Evolutionary conservation across 768 basidiomycete genomes (phyloP), one percentile per base, ranked within the genome.

Genomic region (Terana coerulea): DNA sequence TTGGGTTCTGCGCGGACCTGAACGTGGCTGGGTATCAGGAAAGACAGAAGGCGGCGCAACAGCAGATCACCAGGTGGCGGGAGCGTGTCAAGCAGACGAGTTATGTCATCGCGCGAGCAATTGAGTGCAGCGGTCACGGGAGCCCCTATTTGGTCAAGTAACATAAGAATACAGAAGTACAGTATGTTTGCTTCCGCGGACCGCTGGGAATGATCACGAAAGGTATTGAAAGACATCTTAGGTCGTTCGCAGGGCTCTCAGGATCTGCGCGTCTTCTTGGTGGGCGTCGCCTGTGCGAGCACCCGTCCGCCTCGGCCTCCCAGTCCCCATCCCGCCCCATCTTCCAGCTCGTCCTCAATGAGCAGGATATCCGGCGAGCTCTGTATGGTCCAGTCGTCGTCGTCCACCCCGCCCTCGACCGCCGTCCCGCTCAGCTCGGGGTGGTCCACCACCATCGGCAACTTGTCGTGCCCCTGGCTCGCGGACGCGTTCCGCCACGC

Each of bases 261-360:
- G 5, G 46, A 50, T 25, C 24, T n/a, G 24, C 33, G 26, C 25
- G 29, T 29, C 24, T 22, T 22, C 53, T 59, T 59, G 24, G 59
- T 63, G n/a, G 62, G 62, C 31, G 62, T 64, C 29, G 55, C 60
- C 19, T 49, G 50, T 6, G 58, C 57, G 36, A 63, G 34, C 10
- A 59, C 36, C 19, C 40, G 9, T 29, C 19, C 36, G 19, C 21
- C 21, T 29, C 42, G 14, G 49, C 52, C 9, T 45, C 47, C 14
- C 21, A 24, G 11, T 49, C 49, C 28, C 30, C 40, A 9, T 37
- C n/a, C 19, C 9, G 22, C 15, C 25, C 33, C 30, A 39, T 29
- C 11, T 21, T 36, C 35, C n/a, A n/a, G n/a, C n/a, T n/a, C n/a
- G 14, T 50, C 30, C 17, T 30, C 48, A 12, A 61, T 45, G 17